Conservation (phyloP, 768 basidiomycete species). For the Pleurotus cornucopiae region DNA sequence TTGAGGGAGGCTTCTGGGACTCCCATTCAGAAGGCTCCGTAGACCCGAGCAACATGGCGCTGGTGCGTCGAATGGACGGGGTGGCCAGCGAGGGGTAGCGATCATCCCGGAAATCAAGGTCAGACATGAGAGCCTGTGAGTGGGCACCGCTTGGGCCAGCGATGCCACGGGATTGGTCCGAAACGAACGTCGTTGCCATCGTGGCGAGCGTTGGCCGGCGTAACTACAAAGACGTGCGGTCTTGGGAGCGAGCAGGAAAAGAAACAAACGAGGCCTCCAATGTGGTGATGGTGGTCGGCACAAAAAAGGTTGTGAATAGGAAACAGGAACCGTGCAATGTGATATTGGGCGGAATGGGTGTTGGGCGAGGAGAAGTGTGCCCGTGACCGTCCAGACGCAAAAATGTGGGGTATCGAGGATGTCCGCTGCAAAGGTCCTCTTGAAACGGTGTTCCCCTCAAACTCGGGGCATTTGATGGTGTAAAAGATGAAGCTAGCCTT, state of each 20-base stretch:
- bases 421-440: neutral
- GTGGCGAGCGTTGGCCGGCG: constrained; percentile 18
- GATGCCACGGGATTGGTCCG: constrained; percentile 1
- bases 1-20: neutral
- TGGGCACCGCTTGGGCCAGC: constrained; percentile 26
- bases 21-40: constrained; percentile 25
- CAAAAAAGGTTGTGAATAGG: neutral
- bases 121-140: constrained; percentile 52
- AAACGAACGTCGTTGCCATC: constrained; percentile 47
- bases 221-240: neutral
- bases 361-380: constrained; percentile 1
- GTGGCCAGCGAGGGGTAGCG: constrained; percentile 41
- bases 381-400: neutral
- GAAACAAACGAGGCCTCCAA: too few relatives aligned
- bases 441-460: neutral
- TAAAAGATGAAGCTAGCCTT: neutral
- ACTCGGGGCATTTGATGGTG: constrained; percentile 1
- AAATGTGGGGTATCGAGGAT: constrained; percentile 1
- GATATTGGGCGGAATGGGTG: neutral
- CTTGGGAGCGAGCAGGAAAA: neutral
- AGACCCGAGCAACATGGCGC: constrained; percentile 24
- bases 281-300: neutral
- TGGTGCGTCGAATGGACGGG: constrained; percentile 19
- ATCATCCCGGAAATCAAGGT: constrained; percentile 61
- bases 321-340: neutral